Evolutionary conservation across 2,329 filamentous ascomycete species (phyloP).

Genomic region (Xylaria sp.): DNA sequence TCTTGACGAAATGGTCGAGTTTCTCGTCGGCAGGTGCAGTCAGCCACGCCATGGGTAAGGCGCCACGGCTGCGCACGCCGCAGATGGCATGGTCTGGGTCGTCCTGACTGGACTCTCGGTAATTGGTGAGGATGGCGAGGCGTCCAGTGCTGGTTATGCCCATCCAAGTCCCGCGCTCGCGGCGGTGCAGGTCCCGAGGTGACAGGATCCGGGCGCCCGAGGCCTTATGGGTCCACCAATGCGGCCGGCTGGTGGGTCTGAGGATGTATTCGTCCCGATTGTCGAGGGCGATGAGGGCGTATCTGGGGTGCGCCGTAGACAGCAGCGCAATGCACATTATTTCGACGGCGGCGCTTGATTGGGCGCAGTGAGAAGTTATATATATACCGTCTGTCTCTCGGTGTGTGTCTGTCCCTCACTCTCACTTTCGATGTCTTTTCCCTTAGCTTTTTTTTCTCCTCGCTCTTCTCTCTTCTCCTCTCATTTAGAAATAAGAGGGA

Average conservation of each 20-base stretch:
- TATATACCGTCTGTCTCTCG: not conserved
- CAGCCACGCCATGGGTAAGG: conserved; percentile 73
- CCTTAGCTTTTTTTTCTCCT: not conserved
- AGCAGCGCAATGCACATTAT: conserved; percentile 82
- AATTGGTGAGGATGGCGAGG: conserved; percentile 74
- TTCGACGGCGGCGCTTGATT: conserved; percentile 13
- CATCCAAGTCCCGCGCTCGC: conserved; percentile 73
- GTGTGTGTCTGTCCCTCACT: not conserved
- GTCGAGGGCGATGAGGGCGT: conserved; percentile 79
- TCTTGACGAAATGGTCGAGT: conserved; percentile 62
- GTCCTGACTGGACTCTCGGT: conserved; percentile 64
- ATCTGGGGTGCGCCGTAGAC: conserved; percentile 79
- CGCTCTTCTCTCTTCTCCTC: not conserved
- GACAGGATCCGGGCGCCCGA: conserved; percentile 64
- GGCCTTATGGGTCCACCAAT: conserved; percentile 68
- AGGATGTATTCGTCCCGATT: conserved; percentile 81
- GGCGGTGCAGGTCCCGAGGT: conserved; percentile 69
- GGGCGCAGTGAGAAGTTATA: conserved; percentile 1
- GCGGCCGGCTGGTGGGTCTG: conserved; percentile 70
- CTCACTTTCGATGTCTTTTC: not conserved
- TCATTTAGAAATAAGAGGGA: not conserved
- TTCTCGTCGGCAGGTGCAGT: conserved; percentile 60
- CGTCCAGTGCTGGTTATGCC: conserved; percentile 70
- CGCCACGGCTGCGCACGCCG: conserved; percentile 68
- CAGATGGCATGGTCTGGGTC: conserved; percentile 64